Evolutionary conservation across 1,284 basidiomycete species (phyloP).

Genomic region (Pyrrhoderma lamaoense): DNA sequence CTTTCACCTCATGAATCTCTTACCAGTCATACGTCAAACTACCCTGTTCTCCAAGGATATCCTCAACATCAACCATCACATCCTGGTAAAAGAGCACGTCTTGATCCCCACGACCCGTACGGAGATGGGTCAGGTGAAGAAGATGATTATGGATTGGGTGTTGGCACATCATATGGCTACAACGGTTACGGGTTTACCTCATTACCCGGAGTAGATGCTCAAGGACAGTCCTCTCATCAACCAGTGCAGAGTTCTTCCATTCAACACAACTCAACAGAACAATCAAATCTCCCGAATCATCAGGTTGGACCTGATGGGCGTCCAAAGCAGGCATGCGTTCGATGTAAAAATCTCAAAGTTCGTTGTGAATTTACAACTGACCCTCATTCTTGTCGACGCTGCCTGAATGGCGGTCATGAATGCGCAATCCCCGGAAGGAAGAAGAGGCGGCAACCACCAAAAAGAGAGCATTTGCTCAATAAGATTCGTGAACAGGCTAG

Average conservation of each 20-base stretch:
- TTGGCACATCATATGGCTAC: neutral
- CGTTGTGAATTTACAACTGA: conserved; percentile 17
- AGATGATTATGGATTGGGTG: neutral
- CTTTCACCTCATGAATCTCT: neutral
- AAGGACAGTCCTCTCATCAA: neutral
- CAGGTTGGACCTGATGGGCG: conserved; percentile 3
- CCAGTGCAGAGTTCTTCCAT: neutral
- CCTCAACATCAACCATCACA: conserved; percentile 3
- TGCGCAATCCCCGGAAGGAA: conserved; percentile 15
- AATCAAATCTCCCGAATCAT: neutral
- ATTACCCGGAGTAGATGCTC: too few species aligned
- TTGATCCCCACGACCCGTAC: neutral
- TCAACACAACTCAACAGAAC: neutral
- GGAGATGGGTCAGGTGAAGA: conserved; percentile 10
- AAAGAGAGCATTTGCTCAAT: conserved; percentile 68
- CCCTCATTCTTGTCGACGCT: conserved; percentile 14
- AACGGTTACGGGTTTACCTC: neutral
- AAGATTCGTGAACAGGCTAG: conserved; percentile 65
- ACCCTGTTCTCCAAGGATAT: conserved; percentile 2
- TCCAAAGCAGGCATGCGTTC: conserved; percentile 14
- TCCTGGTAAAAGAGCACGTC: conserved; percentile 2
- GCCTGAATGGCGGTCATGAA: conserved; percentile 16
- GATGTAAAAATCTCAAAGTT: conserved; percentile 18
- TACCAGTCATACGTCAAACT: conserved; percentile 2
- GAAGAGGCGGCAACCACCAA: conserved; percentile 25